Percentiles rank a stretch among this genome's conserved stretches.
Conservation (phyloP, 331 rosid genomes). For the Telfairia occidentalis region DNA sequence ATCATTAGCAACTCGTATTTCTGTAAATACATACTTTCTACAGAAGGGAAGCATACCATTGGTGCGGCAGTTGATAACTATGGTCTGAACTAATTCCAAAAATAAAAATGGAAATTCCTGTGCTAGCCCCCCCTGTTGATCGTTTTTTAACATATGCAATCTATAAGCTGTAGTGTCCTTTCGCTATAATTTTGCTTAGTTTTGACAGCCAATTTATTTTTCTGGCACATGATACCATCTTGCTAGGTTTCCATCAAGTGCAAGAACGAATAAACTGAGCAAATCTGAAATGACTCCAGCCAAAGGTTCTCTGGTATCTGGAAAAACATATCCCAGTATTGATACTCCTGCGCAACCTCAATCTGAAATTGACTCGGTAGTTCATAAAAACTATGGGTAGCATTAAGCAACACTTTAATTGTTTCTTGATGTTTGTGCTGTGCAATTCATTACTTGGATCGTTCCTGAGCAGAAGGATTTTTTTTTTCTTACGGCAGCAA, state of each 20-base stretch:
- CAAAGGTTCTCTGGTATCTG: conserved; percentile 50
- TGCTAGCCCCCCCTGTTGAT: neutral
- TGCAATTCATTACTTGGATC: neutral
- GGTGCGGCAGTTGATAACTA: neutral
- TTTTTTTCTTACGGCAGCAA: conserved; percentile 29
- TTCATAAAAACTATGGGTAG: neutral
- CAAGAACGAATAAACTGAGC: conserved; percentile 36
- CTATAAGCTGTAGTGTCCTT: neutral
- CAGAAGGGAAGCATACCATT: neutral
- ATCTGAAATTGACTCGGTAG: conserved; percentile 55
- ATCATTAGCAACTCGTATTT: neutral
- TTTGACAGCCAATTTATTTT: neutral
- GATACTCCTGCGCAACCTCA: conserved; percentile 43
- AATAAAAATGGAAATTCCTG: neutral
- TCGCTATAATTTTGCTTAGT: neutral
- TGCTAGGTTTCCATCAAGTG: conserved; percentile 55
- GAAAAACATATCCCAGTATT: conserved; percentile 25
- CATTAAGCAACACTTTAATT: neutral
- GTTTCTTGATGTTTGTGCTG: neutral
- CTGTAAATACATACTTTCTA: neutral
- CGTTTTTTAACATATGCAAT: neutral
- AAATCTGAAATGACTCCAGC: conserved; percentile 46
- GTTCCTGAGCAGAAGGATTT: neutral
- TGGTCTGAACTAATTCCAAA: neutral
- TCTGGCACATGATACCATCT: conserved; percentile 12